phyloP scores from a whole-genome alignment of 1,139 yeast genomes.

The Pneumocystis carinii region DNA sequence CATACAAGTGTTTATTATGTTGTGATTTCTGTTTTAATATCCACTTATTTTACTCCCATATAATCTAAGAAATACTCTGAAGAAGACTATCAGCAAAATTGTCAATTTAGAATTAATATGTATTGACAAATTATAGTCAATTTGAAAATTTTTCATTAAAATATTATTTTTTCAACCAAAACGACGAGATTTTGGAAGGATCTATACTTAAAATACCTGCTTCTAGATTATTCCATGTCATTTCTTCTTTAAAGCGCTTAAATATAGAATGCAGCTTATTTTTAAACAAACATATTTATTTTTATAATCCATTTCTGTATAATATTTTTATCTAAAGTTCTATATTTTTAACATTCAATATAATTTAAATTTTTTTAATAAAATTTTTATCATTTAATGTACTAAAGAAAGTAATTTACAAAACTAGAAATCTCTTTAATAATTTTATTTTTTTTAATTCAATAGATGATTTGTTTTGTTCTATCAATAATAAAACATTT shows the following conservation, averaged over 20 bases:
- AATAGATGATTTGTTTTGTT: not conserved
- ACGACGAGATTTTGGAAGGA: not conserved
- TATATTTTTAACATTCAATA: conserved; percentile 7
- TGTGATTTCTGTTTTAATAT: not conserved
- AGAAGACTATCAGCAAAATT: conserved; percentile 7
- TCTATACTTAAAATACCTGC: not conserved
- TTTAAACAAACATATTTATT: conserved; percentile 5
- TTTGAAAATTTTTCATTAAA: not conserved
- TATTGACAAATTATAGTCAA: not conserved
- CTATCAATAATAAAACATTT: not conserved
- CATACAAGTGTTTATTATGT: not conserved
- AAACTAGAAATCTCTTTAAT: not conserved
- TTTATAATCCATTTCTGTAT: conserved; percentile 7
- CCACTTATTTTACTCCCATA: conserved; percentile 3
- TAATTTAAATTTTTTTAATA: not conserved
- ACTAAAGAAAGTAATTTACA: not conserved
- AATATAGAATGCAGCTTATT: conserved; percentile 4
- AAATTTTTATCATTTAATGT: not conserved
- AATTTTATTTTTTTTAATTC: not conserved
- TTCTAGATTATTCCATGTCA: not conserved
- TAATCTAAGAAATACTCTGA: conserved; percentile 6
- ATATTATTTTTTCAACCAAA: not conserved
- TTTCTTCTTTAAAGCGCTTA: not conserved
- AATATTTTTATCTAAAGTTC: not conserved
- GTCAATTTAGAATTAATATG: not conserved